These are phyloP conservation scores for Typha latifolia DNA, from an alignment of 176 grass and related monocot genomes.

Conservation along the genomic window DNA sequence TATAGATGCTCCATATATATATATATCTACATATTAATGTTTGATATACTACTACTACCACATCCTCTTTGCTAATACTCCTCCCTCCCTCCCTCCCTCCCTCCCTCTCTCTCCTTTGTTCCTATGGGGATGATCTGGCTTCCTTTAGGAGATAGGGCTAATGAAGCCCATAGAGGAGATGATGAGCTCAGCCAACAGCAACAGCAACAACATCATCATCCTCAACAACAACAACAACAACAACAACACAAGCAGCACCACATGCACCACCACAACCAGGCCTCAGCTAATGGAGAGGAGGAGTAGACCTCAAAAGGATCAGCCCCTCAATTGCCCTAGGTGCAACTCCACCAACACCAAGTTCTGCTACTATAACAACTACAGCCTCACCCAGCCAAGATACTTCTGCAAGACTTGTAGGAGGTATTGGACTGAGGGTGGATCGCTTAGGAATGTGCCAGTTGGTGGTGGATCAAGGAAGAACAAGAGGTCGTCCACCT, in stretches of 20 bases:
- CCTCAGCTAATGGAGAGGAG: slow-evolving; percentile 27
- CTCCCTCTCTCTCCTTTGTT: neutral
- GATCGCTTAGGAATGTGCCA: slow-evolving; percentile 83
- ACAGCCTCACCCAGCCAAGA: slow-evolving; percentile 63
- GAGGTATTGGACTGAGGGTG: slow-evolving; percentile 94
- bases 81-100: neutral
- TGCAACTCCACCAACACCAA: slow-evolving; percentile 70
- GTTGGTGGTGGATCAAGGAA: slow-evolving; percentile 94
- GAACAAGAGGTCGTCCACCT: slow-evolving; percentile 75
- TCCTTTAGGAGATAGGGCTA: neutral
- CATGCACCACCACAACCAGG: neutral
- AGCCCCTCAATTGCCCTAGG: slow-evolving; percentile 68
- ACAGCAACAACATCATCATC: neutral
- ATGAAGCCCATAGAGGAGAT: slow-evolving; percentile 5
- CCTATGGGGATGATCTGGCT: neutral
- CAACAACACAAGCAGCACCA: neutral
- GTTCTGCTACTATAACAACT: slow-evolving; percentile 30
- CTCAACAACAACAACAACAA: too few species aligned
- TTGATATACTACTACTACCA: neutral
- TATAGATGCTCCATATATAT: neutral
- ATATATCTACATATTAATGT: neutral
- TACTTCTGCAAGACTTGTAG: slow-evolving; percentile 99
- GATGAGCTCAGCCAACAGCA: neutral
- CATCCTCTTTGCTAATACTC: neutral
- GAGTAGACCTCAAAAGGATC: slow-evolving; percentile 62